Base-by-base conservation (phyloP, 2,329 filamentous ascomycete species). In the Aspergillus niger region DNA sequence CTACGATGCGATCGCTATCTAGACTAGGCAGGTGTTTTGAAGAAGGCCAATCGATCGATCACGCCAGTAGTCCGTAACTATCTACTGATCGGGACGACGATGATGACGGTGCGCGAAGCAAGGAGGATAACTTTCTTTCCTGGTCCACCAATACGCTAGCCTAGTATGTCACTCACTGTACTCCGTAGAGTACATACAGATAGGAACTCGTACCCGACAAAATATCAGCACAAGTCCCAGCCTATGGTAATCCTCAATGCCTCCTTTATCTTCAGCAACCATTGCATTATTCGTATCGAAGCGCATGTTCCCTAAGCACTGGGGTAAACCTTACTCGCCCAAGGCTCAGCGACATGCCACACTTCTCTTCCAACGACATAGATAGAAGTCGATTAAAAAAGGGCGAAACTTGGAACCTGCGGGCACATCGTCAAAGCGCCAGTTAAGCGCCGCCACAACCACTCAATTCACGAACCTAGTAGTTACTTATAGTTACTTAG, bases 101-200 rank as follows among this genome's bases (percentile, higher is more conserved):
- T 43, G 51, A 32, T 54, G 52, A 55, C 41, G 15, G 22, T 30
- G 22, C 38, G 52, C 24, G 22, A 55, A 26, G 52, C 52, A 55
- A 55, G 52, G 52, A 55, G 38, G 5, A 17, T 17, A 55, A 55
- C 36, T 55, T 32, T 55, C 26, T 44, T 54, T 20, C 20, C 22
- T 22, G 11, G 3, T 32, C 4, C 32, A 1, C 32, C 32, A 36
- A 11, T 4, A 36, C 13, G 32, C 32, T 36, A 22, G 41, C 41
- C 22, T 44, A 44, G 22, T 17, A 22, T 44, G 6, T 13, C 32
- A 36, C 32, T 36, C 13, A 36, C 32, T 13, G 32, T 20, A 20
- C 20, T 20, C 20, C 20, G 20, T 36, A 13, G 32, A 30, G 8
- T 3, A 10, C 28, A 30, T 30, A 30, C 39, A 43, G 39, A 11